Percentiles rank a stretch among this genome's conserved stretches.
Evolutionary conservation across 31 red algal genomes (phyloP).

Genomic region (Asparagopsis taxiformis): DNA sequence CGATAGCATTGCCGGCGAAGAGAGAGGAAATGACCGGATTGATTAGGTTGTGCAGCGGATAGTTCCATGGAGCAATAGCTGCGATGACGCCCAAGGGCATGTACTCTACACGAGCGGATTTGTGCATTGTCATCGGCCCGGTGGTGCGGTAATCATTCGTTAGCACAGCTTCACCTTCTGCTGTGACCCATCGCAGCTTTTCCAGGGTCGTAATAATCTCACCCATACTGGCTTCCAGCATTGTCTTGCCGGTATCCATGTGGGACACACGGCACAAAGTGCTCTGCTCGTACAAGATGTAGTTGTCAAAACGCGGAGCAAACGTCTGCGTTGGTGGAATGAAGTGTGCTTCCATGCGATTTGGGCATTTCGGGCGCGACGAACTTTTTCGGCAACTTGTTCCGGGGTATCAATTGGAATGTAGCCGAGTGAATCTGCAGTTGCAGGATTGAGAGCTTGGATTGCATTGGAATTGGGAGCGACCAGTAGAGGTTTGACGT

Average conservation of each 20-base stretch:
- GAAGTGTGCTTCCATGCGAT: slow-evolving; percentile 57
- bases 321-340: slow-evolving; percentile 68
- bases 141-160: slow-evolving; percentile 63
- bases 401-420: slow-evolving; percentile 34
- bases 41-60: slow-evolving; percentile 96
- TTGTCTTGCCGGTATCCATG: slow-evolving; percentile 85
- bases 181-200: slow-evolving; percentile 87
- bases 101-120: slow-evolving; percentile 77
- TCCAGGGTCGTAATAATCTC: slow-evolving; percentile 91
- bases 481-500: slow-evolving; percentile 38
- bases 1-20: slow-evolving; percentile 94
- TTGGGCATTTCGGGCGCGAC: slow-evolving; percentile 66
- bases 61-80: slow-evolving; percentile 99
- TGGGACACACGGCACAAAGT: slow-evolving; percentile 43
- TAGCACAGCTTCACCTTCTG: slow-evolving; percentile 71
- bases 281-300: slow-evolving; percentile 76
- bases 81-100: slow-evolving; percentile 94
- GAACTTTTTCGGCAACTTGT: slow-evolving; percentile 40
- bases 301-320: slow-evolving; percentile 65
- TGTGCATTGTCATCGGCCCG: slow-evolving; percentile 84
- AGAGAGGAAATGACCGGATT: slow-evolving; percentile 86
- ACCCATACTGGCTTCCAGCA: slow-evolving; percentile 84
- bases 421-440: slow-evolving; percentile 53
- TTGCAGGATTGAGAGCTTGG: slow-evolving; percentile 26
- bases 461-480: slow-evolving; percentile 11